Evolutionary conservation across 2,329 filamentous ascomycete species (phyloP).

Genomic region (Aspergillus pseudoglaucus): DNA sequence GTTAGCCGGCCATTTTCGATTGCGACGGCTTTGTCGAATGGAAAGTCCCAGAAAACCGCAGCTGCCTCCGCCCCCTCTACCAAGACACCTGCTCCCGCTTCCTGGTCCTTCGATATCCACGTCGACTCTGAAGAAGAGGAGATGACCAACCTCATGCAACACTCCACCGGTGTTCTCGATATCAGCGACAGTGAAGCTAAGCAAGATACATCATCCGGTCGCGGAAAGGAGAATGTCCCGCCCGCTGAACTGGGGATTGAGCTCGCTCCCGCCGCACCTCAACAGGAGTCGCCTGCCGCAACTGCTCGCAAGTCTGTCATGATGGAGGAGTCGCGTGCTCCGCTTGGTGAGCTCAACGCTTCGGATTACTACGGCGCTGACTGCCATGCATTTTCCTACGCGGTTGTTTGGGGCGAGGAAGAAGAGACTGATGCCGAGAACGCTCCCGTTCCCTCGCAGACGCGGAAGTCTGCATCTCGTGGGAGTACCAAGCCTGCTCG

Average conservation of each 20-base stretch:
- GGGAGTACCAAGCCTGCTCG: slow-evolving; percentile 6
- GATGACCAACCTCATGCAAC: slow-evolving; percentile 86
- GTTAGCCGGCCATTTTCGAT: slow-evolving; percentile 67
- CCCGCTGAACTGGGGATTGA: slow-evolving; percentile 57
- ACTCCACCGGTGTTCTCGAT: slow-evolving; percentile 78
- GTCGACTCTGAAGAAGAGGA: slow-evolving; percentile 87
- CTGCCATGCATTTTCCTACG: slow-evolving; percentile 56
- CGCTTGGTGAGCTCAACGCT: slow-evolving; percentile 61
- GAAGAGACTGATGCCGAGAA: slow-evolving; percentile 16
- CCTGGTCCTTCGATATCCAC: slow-evolving; percentile 90
- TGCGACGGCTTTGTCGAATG: slow-evolving; percentile 61
- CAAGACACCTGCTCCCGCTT: slow-evolving; percentile 39
- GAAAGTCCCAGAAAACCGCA: slow-evolving; percentile 46
- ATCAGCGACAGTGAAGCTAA: slow-evolving; percentile 76
- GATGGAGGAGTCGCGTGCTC: slow-evolving; percentile 58
- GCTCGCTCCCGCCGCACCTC: slow-evolving; percentile 41
- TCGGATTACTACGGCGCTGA: slow-evolving; percentile 62
- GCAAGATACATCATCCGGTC: slow-evolving; percentile 47
- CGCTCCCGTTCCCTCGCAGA: slow-evolving; percentile 3
- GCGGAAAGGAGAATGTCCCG: slow-evolving; percentile 86
- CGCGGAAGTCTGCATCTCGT: slow-evolving; percentile 1
- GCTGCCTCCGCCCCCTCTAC: background rate
- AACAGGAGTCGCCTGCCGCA: slow-evolving; percentile 15
- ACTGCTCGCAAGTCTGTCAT: slow-evolving; percentile 46
- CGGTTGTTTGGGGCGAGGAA: slow-evolving; percentile 50